Conservation (phyloP, 2,329 filamentous ascomycete species). For the Claviceps arundinis region DNA sequence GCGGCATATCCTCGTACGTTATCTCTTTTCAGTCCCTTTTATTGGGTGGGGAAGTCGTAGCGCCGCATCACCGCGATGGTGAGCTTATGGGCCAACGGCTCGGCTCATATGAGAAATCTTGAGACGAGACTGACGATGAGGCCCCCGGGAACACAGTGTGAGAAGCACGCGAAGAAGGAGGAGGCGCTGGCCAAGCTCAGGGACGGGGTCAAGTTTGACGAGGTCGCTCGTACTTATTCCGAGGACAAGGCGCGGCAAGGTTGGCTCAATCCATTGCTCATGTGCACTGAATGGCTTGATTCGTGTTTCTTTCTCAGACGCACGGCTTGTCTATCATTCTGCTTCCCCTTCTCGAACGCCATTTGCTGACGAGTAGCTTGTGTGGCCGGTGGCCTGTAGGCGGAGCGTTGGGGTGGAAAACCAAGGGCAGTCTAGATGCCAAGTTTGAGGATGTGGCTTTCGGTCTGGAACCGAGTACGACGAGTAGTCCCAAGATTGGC, state of each 20-base stretch:
- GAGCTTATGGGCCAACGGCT: background rate
- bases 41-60: background rate
- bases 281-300: background rate
- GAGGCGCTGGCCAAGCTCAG: conserved; percentile 57
- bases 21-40: background rate
- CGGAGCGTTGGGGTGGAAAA: conserved; percentile 61
- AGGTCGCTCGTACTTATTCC: conserved; percentile 57
- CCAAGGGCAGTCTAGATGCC: conserved; percentile 50
- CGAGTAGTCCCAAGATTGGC: conserved; percentile 48
- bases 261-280: conserved; percentile 11
- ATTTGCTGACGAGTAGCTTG: background rate
- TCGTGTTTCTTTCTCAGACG: too few species aligned
- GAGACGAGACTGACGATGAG: background rate
- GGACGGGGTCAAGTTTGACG: conserved; percentile 57
- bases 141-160: conserved; percentile 36
- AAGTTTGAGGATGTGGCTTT: conserved; percentile 64
- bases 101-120: background rate
- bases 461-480: conserved; percentile 52
- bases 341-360: background rate
- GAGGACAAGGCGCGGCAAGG: conserved; percentile 65
- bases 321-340: background rate
- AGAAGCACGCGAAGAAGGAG: conserved; percentile 67
- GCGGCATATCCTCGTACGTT: conserved; percentile 52
- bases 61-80: background rate
- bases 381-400: conserved; percentile 27